A percentile compares a stretch with the other conserved stretches of the same genome.
These are phyloP conservation scores for Persicaria tinctoria DNA, from an alignment of 148 eudicot species.

Conservation along the genomic window DNA sequence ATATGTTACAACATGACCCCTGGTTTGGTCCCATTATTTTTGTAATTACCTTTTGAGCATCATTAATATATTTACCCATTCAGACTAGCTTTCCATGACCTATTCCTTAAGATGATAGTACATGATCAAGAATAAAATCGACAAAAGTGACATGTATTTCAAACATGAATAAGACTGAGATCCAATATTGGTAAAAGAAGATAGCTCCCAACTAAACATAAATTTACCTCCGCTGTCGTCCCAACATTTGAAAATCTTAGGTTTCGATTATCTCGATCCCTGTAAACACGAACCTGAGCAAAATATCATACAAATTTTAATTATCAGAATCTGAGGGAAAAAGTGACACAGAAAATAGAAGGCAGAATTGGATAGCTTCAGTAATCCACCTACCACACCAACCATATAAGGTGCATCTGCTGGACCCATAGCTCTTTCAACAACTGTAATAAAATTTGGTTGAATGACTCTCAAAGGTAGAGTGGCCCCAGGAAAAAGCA, in stretches of 20 bases:
- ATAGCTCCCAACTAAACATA: conserved; percentile 5
- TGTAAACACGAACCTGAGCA: conserved; percentile 60
- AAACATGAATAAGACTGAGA: neutral
- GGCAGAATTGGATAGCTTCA: conserved; percentile 1
- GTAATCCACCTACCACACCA: conserved; percentile 68
- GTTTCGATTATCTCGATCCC: conserved; percentile 42
- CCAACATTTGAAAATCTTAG: conserved; percentile 57
- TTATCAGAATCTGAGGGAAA: neutral
- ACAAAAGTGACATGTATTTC: neutral
- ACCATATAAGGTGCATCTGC: conserved; percentile 58
- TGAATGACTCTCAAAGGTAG: conserved; percentile 84
- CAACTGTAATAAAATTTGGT: conserved; percentile 55
- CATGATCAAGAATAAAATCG: neutral
- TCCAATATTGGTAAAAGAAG: neutral
- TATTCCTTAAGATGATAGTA: conserved; percentile 1
- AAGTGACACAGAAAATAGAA: conserved; percentile 12
- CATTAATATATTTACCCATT: too few relatives aligned
- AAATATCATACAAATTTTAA: neutral
- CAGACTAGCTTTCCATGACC: neutral
- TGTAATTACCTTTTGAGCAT: too few relatives aligned
- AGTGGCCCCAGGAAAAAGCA: conserved; percentile 86
- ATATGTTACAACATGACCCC: too few relatives aligned
- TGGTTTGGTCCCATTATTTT: too few relatives aligned
- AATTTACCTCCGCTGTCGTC: conserved; percentile 85
- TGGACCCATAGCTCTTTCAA: conserved; percentile 77